Evolutionary conservation across 208 protist genomes (phyloP), one percentile per base, ranked within the genome.

Genomic region (Giardia duodenalis): DNA sequence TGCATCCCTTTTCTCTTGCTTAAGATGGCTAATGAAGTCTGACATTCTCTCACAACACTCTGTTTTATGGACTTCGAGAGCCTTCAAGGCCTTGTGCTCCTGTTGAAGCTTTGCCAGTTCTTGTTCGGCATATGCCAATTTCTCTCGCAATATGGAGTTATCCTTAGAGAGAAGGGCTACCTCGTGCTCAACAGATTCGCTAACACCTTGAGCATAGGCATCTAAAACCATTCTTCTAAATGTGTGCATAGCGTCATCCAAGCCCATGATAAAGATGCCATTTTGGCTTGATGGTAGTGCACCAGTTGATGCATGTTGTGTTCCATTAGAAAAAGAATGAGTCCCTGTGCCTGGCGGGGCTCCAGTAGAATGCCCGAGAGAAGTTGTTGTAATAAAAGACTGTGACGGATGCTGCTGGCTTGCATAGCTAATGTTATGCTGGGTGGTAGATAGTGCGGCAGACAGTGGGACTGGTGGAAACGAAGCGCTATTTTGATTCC

Each of bases 181-280:
- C 44, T 3, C 44, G n/a, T 45, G 88, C 10, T 2, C 44, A 4
- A 91, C 1, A 2, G 2, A 4, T 45, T 91, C 88, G 2, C 1
- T 1, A 0, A 91, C n/a, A 45, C 88, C 88, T 2, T n/a, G 45
- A 4, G n/a, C 88, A 2, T 48, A 47, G 0, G 46, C 88, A 1
- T 47, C 2, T 1, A 47, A 19, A 45, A 91, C 4, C 1, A 1
- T 19, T 48, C 47, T 91, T 22, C 88, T n/a, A 45, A 91, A 91
- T 1, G n/a, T 45, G 88, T 91, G 44, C 1, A 91, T 91, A 30
- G 88, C 1, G 45, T 91, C 88, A n/a, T 91, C 88, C 2, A 91
- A 45, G 39, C 57, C 57, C 30, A 30, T 76, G 57, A 30, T 30
- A 30, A 76, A 76, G 19, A 76, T 30, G 30, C 57, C 57, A 39